A percentile compares a stretch with the other conserved stretches of the same genome.
These are phyloP conservation scores for Collybiopsis luxurians DNA, from an alignment of 768 basidiomycete species.

Conservation along the genomic window DNA sequence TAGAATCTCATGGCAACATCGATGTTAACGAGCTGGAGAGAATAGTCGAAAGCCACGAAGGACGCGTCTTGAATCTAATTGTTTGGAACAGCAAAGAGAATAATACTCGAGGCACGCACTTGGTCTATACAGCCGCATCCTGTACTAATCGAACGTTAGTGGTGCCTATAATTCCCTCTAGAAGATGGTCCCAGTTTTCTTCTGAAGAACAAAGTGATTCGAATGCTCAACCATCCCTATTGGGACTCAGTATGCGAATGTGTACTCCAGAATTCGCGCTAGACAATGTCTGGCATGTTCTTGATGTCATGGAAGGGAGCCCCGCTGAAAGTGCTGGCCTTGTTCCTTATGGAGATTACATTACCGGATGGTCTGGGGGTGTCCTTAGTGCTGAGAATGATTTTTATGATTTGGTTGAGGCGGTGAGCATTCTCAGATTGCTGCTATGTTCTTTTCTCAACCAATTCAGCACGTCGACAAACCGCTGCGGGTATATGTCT, in stretches of 20 bases:
- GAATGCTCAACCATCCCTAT: conserved; percentile 73
- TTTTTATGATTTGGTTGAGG: conserved; percentile 95
- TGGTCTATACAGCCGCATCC: background rate
- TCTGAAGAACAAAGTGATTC: conserved; percentile 37
- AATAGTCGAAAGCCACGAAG: conserved; percentile 84
- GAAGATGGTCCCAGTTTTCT: conserved; percentile 65
- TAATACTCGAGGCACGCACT: conserved; percentile 58
- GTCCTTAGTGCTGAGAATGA: conserved; percentile 88
- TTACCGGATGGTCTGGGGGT: conserved; percentile 93
- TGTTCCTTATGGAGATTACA: conserved; percentile 84
- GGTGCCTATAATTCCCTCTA: conserved; percentile 81
- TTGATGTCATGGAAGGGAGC: conserved; percentile 94
- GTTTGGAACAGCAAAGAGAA: conserved; percentile 85
- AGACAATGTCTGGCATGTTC: conserved; percentile 97
- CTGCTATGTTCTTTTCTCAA: background rate
- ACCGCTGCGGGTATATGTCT: conserved; percentile 91
- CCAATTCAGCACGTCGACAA: conserved; percentile 84
- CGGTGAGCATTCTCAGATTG: conserved; percentile 47
- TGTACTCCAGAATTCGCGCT: conserved; percentile 87
- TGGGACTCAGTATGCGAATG: conserved; percentile 91
- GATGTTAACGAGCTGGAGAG: conserved; percentile 71
- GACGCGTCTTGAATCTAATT: conserved; percentile 60
- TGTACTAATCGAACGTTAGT: conserved; percentile 41
- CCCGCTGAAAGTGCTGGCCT: conserved; percentile 96
- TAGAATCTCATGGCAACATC: conserved; percentile 49